Percentiles rank a stretch among this genome's conserved stretches.
phyloP scores from a whole-genome alignment of 1,284 basidiomycete species.

The Porogramme epimiltina region DNA sequence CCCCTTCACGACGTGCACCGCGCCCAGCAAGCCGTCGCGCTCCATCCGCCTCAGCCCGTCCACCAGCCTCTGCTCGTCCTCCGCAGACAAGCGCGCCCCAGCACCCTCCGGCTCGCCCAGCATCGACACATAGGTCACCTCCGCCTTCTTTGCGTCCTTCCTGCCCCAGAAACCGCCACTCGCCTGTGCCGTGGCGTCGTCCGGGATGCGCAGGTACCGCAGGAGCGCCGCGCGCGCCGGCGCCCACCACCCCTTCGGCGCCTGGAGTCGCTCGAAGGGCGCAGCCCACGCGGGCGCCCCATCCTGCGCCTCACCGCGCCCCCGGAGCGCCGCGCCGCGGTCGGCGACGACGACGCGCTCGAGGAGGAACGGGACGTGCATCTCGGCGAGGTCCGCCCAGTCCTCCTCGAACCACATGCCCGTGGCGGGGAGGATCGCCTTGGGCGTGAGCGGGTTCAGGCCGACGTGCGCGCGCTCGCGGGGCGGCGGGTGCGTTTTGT shows the following conservation, averaged over 20 bases:
- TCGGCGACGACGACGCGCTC: conserved; percentile 80
- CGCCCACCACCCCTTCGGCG: conserved; percentile 72
- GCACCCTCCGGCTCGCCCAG: conserved; percentile 53
- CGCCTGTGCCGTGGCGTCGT: conserved; percentile 4
- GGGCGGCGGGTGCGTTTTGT: conserved; percentile 32
- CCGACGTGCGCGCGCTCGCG: conserved; percentile 36
- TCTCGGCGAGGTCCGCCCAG: conserved; percentile 72
- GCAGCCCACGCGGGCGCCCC: conserved; percentile 47
- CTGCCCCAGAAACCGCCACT: conserved; percentile 30
- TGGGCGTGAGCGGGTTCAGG: conserved; percentile 62
- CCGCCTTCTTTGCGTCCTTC: conserved; percentile 38
- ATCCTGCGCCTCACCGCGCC: conserved; percentile 32
- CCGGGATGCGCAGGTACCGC: conserved; percentile 26
- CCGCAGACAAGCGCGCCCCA: conserved; percentile 43
- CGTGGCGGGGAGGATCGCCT: conserved; percentile 75
- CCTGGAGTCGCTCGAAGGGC: conserved; percentile 59
- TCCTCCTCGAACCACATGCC: conserved; percentile 71
- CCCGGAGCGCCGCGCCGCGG: conserved; percentile 62
- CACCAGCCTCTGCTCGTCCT: conserved; percentile 57
- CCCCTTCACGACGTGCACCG: conserved; percentile 69
- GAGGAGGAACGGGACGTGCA: conserved; percentile 70
- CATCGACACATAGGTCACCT: conserved; percentile 76
- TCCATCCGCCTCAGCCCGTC: conserved; percentile 53
- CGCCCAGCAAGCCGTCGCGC: conserved; percentile 55
- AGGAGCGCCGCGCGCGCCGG: conserved; percentile 46